A percentile compares a stretch with the other conserved stretches of the same genome.
Evolutionary conservation across 208 protist species (phyloP).

Genomic region (Balamuthia mandrillaris): DNA sequence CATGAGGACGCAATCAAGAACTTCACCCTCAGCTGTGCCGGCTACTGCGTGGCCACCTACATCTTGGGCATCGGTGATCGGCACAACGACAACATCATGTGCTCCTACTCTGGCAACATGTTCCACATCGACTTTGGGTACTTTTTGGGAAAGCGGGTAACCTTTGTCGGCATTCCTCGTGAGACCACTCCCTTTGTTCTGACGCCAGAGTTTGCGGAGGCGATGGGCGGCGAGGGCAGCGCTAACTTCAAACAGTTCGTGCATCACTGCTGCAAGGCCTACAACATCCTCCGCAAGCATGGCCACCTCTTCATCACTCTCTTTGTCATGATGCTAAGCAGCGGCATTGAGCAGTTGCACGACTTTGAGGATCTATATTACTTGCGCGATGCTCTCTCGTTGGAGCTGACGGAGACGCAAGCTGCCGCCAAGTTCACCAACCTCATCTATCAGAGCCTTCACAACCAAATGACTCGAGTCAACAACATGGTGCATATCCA

Average conservation of each 20-base stretch:
- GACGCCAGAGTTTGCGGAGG: conserved; percentile 74
- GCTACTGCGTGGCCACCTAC: conserved; percentile 90
- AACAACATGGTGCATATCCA: conserved; percentile 64
- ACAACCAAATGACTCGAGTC: conserved; percentile 49
- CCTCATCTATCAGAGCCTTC: conserved; percentile 56
- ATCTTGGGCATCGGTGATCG: conserved; percentile 79
- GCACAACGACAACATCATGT: conserved; percentile 81
- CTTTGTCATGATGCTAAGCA: conserved; percentile 66
- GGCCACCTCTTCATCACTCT: conserved; percentile 76
- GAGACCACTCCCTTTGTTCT: conserved; percentile 82
- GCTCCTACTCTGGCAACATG: conserved; percentile 66
- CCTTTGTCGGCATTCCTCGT: background rate
- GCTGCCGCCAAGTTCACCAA: conserved; percentile 44
- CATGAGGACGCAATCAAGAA: background rate
- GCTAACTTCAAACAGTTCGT: conserved; percentile 65
- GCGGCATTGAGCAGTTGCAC: conserved; percentile 70
- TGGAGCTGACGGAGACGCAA: conserved; percentile 22
- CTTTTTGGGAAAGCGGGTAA: conserved; percentile 79
- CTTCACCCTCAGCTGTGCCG: conserved; percentile 72
- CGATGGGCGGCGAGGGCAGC: conserved; percentile 80
- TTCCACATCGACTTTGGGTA: conserved; percentile 89
- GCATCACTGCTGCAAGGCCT: conserved; percentile 61
- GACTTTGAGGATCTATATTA: conserved; percentile 52
- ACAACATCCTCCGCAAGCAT: conserved; percentile 71
- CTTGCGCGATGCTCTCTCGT: conserved; percentile 48